Evolutionary conservation across 257 asterid genomes (phyloP).

Genomic region (Capsicum chinense): DNA sequence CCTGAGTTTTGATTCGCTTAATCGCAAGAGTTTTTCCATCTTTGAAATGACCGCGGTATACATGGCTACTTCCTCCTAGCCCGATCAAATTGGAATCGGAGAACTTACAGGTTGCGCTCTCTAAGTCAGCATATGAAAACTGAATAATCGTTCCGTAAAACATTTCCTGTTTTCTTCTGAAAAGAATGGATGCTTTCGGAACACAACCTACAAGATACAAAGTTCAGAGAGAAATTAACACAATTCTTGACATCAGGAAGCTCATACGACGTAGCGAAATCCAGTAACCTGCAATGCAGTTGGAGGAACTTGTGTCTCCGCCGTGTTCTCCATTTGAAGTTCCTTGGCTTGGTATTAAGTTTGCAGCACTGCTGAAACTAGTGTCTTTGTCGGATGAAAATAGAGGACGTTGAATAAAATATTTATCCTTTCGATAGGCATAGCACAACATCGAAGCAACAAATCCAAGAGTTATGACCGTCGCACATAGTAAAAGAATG

Average conservation of each 20-base stretch:
- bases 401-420: conserved; percentile 51
- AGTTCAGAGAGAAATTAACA: conserved; percentile 1
- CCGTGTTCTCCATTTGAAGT: conserved; percentile 45
- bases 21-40: conserved; percentile 87
- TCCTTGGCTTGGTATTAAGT: conserved; percentile 59
- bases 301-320: conserved; percentile 46
- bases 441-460: conserved; percentile 56
- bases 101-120: conserved; percentile 74
- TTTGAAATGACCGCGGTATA: conserved; percentile 74
- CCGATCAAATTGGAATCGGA: conserved; percentile 79
- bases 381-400: conserved; percentile 65
- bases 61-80: conserved; percentile 95
- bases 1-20: conserved; percentile 76
- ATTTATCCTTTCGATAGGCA: conserved; percentile 52
- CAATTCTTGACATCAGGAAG: conserved; percentile 22
- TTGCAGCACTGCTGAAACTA: conserved; percentile 63
- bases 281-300: conserved; percentile 54
- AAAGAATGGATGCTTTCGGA: conserved; percentile 54
- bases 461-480: conserved; percentile 57
- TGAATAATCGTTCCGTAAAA: conserved; percentile 62
- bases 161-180: conserved; percentile 57
- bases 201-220: conserved; percentile 68
- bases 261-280: neutral
- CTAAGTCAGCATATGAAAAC: conserved; percentile 80
- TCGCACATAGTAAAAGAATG: conserved; percentile 57